Conservation (phyloP, 2,329 filamentous ascomycete genomes). For the Knufia fluminis region DNA sequence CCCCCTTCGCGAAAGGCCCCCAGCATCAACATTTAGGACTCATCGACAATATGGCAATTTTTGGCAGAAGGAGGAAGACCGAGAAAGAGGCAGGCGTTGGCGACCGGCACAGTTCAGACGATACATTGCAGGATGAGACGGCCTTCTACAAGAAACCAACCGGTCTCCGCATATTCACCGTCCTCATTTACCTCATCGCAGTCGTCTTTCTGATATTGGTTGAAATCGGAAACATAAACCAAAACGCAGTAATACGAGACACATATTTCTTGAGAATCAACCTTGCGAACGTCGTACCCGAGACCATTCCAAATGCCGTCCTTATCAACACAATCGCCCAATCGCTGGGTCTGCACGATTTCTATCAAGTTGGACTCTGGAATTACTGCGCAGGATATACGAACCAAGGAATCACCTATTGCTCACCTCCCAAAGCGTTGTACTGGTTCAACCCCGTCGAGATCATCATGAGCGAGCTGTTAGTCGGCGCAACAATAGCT, state of each 20-base stretch:
- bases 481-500: slow-evolving; percentile 73
- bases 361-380: slow-evolving; percentile 90
- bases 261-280: slow-evolving; percentile 82
- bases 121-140: slow-evolving; percentile 6
- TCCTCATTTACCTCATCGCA: slow-evolving; percentile 62
- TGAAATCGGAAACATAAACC: slow-evolving; percentile 64
- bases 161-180: slow-evolving; percentile 53
- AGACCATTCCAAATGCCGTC: slow-evolving; percentile 58
- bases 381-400: slow-evolving; percentile 82
- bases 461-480: slow-evolving; percentile 68
- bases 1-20: no score
- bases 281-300: slow-evolving; percentile 69
- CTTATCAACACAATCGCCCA: slow-evolving; percentile 83
- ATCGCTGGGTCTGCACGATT: slow-evolving; percentile 80
- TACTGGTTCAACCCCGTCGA: slow-evolving; percentile 91
- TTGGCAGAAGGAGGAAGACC: not conserved
- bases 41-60: slow-evolving; percentile 9
- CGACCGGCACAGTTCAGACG: slow-evolving; percentile 25
- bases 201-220: slow-evolving; percentile 74
- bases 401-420: slow-evolving; percentile 63
- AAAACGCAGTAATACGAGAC: slow-evolving; percentile 51
- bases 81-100: slow-evolving; percentile 23
- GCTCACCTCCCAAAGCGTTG: slow-evolving; percentile 58
- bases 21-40: no score
- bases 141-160: slow-evolving; percentile 26